Base-by-base conservation (phyloP, 2,329 filamentous ascomycete species). In the Knoxdaviesia capensis region DNA sequence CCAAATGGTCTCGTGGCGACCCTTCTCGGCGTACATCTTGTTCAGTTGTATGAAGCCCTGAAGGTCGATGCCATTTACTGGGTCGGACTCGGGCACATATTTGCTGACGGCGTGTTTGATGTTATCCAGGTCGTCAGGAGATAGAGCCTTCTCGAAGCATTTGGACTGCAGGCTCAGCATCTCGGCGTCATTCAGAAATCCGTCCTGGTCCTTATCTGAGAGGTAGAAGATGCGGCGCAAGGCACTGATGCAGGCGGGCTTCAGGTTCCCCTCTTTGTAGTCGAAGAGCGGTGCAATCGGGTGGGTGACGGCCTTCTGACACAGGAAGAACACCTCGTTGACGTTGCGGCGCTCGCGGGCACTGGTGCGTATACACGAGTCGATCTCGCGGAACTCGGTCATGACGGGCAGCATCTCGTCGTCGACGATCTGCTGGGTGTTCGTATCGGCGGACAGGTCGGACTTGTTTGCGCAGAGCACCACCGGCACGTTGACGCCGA, bases 381-480 rank as follows among this genome's bases (percentile, higher is more conserved):
- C 90, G 48, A 98, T 94, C 59, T 96, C 90, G 55, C 94, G 88
- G 62, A 96, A 98, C 61, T 98, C 90, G 46, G 83, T 80, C 90
- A 98, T 94, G 49, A 98, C 79, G 1, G 90, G 90, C 32, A 96
- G 68, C 85, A 98, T 94, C 63, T 98, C 90, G 57, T 96, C 90
- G 53, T 94, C 83, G 38, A 94, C 75, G 6, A 94, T 80, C 56
- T 94, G 84, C 0, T 84, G 71, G 6, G 84, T 85, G 45, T 70
- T 81, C 36, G 74, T 78, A 50, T 81, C 78, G 3, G 71, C 73
- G 3, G 76, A 74, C 42, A 94, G 66, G 53, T 98, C 90, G n/a
- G 85, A 84, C 60, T 98, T 98, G 66, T 96, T 96, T 54, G 90
- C 86, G 54, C 90, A 96, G 44, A 98, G 65, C 38, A 98, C 87